A percentile compares a stretch with the other conserved stretches of the same genome.
Evolutionary conservation across 2,329 filamentous ascomycete species (phyloP).

Genomic region (Monosporascus sp.): DNA sequence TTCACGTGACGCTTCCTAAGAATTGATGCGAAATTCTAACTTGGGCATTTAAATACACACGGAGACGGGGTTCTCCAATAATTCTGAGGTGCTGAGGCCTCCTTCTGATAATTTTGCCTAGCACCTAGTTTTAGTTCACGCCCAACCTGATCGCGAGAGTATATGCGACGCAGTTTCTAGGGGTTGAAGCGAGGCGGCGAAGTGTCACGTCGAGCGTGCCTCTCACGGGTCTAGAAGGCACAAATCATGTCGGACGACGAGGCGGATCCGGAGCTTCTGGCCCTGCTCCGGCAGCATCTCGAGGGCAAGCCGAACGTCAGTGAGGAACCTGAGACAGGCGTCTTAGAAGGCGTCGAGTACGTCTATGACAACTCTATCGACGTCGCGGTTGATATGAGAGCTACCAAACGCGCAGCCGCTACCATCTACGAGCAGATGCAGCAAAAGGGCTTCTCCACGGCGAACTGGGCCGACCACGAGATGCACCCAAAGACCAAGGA

Average conservation of each 20-base stretch:
- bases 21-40: too few species aligned
- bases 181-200: too few species aligned
- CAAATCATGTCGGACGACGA: conserved; percentile 84
- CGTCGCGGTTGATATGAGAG: conserved; percentile 78
- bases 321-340: conserved; percentile 68
- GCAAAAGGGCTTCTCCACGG: conserved; percentile 73
- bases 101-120: too few species aligned
- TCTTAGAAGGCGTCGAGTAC: conserved; percentile 76
- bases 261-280: conserved; percentile 80
- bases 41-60: too few species aligned
- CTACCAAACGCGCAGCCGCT: conserved; percentile 76
- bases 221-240: not conserved
- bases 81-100: too few species aligned
- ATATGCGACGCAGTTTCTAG: too few species aligned
- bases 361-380: conserved; percentile 92
- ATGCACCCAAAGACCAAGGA: conserved; percentile 82
- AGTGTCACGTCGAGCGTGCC: too few species aligned
- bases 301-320: conserved; percentile 51
- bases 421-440: conserved; percentile 79
- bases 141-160: too few species aligned
- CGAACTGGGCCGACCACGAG: conserved; percentile 83
- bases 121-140: too few species aligned
- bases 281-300: conserved; percentile 76
- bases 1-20: too few species aligned
- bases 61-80: too few species aligned